Percentiles rank a stretch among this genome's conserved stretches.
These are phyloP conservation scores for Phaeosphaeriaceae sp. DNA, from an alignment of 2,329 filamentous ascomycete species.

Conservation along the genomic window DNA sequence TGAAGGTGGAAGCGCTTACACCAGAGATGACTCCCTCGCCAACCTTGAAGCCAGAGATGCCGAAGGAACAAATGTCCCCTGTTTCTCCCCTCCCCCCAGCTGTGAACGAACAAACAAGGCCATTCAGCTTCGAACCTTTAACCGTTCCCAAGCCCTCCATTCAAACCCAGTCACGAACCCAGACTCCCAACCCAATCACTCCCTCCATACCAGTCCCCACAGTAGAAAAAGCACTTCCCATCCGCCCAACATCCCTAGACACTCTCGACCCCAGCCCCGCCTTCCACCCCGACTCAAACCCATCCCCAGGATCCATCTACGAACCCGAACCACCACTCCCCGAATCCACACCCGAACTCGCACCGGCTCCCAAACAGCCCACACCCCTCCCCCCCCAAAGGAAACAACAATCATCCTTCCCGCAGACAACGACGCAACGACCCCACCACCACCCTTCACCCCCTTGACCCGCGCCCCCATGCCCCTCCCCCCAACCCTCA, in stretches of 20 bases:
- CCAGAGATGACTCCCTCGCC: conserved; percentile 41
- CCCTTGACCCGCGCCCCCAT: conserved; percentile 29
- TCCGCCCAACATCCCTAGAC: neutral
- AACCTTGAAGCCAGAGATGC: conserved; percentile 21
- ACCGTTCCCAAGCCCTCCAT: neutral
- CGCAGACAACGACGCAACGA: neutral
- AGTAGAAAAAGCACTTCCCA: neutral
- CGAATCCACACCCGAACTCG: neutral
- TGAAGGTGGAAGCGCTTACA: conserved; percentile 30
- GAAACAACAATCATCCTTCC: neutral
- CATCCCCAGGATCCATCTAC: neutral
- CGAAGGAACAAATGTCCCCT: conserved; percentile 29
- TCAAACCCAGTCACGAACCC: neutral
- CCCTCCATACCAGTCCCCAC: neutral
- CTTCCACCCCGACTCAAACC: neutral
- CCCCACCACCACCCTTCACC: conserved; percentile 20
- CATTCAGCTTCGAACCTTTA: conserved; percentile 36
- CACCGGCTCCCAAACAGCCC: too few relatives aligned
- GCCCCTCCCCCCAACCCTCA: conserved; percentile 16
- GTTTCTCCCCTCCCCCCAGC: conserved; percentile 23
- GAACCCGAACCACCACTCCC: too few relatives aligned
- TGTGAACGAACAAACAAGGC: conserved; percentile 21
- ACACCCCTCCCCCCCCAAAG: neutral
- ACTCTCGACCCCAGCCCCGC: conserved; percentile 1
- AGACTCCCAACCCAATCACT: conserved; percentile 6